Conservation (phyloP, 140 eudicot species). For the Flaveria floridana region DNA sequence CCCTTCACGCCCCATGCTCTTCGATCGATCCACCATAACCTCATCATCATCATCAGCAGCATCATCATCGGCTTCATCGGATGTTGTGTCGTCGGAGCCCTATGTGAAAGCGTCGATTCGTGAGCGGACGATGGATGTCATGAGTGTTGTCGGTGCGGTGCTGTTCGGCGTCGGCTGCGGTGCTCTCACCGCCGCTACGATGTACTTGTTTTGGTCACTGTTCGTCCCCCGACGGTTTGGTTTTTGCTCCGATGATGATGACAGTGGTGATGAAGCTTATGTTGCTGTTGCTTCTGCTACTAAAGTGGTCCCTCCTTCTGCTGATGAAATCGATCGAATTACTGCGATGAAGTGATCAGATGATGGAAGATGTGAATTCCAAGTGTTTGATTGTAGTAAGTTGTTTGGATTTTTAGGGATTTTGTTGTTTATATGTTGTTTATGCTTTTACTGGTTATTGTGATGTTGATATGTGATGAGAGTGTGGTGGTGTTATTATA, state of each 20-base stretch:
- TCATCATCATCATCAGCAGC: conserved; percentile 12
- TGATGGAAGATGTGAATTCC: not conserved
- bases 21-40: too few species aligned
- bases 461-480: too few species aligned
- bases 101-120: conserved; percentile 38
- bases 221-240: too few species aligned
- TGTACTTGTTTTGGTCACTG: too few species aligned
- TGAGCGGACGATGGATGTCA: conserved; percentile 61
- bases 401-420: not conserved
- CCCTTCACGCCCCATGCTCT: too few species aligned
- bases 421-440: not conserved
- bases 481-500: not conserved
- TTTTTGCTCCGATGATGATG: too few species aligned
- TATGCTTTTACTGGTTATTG: too few species aligned
- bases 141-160: too few species aligned
- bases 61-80: conserved; percentile 9
- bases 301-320: conserved; percentile 31
- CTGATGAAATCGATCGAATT: conserved; percentile 31
- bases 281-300: too few species aligned
- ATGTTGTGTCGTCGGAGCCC: conserved; percentile 23
- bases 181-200: too few species aligned
- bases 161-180: too few species aligned
- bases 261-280: too few species aligned
- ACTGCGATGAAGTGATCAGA: conserved; percentile 25
- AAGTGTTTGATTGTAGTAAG: not conserved